Evolutionary conservation across 1,284 basidiomycete genomes (phyloP).

Genomic region (Trametes polyzona): DNA sequence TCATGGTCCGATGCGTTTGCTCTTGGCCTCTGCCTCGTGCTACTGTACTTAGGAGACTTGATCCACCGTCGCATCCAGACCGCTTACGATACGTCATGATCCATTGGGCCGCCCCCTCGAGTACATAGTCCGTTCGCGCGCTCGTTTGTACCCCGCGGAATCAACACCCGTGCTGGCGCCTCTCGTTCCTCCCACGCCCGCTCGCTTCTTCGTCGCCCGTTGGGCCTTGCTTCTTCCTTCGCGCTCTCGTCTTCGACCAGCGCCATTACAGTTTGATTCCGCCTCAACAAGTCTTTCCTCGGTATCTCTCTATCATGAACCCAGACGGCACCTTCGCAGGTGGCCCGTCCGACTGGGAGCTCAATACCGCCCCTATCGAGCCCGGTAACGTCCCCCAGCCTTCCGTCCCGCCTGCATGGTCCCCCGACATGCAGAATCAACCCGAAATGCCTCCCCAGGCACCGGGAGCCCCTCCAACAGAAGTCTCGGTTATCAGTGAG

Average conservation of each 20-base stretch:
- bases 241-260: background rate
- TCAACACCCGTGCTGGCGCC: background rate
- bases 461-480: background rate
- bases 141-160: background rate
- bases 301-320: too few relatives aligned
- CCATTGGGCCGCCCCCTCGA: too few relatives aligned
- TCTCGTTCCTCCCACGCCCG: too few relatives aligned
- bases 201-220: background rate
- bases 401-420: background rate
- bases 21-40: too few relatives aligned
- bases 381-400: background rate
- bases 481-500: background rate
- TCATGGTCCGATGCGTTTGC: too few relatives aligned
- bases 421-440: background rate
- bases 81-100: too few relatives aligned
- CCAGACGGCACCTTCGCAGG: background rate
- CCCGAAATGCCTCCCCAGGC: background rate
- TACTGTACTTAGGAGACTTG: too few relatives aligned
- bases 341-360: too few relatives aligned
- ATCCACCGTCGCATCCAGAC: too few relatives aligned
- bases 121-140: background rate
- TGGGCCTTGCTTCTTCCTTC: background rate
- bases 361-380: background rate
- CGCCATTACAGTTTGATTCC: slow-evolving; percentile 2
- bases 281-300: background rate